phyloP scores from a whole-genome alignment of 495 filamentous ascomycete species.

The Poronia punctata region DNA sequence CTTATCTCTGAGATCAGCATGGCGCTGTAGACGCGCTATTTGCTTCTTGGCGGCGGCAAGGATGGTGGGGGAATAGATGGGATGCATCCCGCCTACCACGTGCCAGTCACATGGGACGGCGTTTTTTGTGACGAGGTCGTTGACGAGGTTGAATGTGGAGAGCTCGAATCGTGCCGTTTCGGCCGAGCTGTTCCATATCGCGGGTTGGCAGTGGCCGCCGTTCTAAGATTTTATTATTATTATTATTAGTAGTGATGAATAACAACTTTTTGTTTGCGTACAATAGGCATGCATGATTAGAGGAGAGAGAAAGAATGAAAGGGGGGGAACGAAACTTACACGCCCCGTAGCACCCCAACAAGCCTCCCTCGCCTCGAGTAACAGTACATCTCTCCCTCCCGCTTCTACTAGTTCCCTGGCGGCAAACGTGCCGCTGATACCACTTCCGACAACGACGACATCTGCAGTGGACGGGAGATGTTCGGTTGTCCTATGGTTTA shows the following conservation, averaged over 20 bases:
- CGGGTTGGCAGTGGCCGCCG: constrained; percentile 67
- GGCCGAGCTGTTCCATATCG: constrained; percentile 42
- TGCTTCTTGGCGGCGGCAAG: constrained; percentile 38
- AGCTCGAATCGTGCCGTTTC: constrained; percentile 59
- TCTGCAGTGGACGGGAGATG: constrained; percentile 57
- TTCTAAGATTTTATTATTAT: too few relatives aligned
- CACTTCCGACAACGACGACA: constrained; percentile 61
- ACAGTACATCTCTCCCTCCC: constrained; percentile 42
- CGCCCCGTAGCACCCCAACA: constrained; percentile 81
- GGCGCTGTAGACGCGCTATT: constrained; percentile 33
- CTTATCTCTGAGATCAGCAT: constrained; percentile 18
- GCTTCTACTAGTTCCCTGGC: constrained; percentile 50
- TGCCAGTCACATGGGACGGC: constrained; percentile 58
- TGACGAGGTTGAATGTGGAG: constrained; percentile 47
- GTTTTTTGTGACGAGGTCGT: constrained; percentile 42
- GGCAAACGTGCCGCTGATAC: constrained; percentile 62
- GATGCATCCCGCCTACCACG: constrained; percentile 43
- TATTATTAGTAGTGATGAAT: not conserved
- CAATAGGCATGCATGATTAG: not conserved
- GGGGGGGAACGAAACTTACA: constrained; percentile 28
- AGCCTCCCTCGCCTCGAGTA: constrained; percentile 72
- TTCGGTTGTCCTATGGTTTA: constrained; percentile 53
- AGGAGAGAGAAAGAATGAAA: not conserved
- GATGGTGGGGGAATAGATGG: constrained; percentile 42
- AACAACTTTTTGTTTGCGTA: not conserved